These are phyloP conservation scores for Arachis hypogaea DNA, from an alignment of 306 rosid genomes.

Conservation along the genomic window DNA sequence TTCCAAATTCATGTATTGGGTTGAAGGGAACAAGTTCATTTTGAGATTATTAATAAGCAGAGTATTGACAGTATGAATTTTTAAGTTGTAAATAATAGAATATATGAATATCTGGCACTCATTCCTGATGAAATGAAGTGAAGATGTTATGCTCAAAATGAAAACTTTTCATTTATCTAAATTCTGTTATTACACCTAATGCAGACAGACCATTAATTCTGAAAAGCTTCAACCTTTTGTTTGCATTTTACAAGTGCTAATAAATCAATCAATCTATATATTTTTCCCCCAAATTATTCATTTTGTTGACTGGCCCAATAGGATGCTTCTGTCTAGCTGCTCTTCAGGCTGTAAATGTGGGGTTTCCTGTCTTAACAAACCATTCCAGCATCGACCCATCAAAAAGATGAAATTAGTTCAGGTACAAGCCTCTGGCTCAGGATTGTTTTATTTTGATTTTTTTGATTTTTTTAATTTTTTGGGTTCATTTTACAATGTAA, in stretches of 20 bases:
- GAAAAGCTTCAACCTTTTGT: neutral
- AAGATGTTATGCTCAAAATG: constrained; percentile 7
- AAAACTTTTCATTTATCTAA: constrained; percentile 19
- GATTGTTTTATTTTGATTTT: neutral
- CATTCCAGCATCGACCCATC: constrained; percentile 79
- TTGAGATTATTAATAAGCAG: neutral
- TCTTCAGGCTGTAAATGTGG: constrained; percentile 95
- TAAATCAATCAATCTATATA: constrained; percentile 18
- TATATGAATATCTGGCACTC: neutral
- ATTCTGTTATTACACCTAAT: neutral
- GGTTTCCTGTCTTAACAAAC: constrained; percentile 76
- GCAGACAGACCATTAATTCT: neutral
- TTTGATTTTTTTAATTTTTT: no score
- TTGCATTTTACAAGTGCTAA: constrained; percentile 12
- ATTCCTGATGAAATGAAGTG: constrained; percentile 12
- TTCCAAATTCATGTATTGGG: neutral
- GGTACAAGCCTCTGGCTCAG: constrained; percentile 52
- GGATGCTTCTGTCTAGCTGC: constrained; percentile 97
- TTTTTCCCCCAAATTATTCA: constrained; percentile 18
- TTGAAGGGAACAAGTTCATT: neutral
- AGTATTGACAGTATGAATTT: neutral
- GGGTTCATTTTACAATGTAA: neutral
- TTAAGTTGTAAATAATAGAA: neutral
- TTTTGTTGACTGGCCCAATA: constrained; percentile 43
- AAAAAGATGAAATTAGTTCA: constrained; percentile 86